Evolutionary conservation across 345 rosid species (phyloP), one percentile per base, ranked within the genome.

Genomic region (Nasturtium officinale): DNA sequence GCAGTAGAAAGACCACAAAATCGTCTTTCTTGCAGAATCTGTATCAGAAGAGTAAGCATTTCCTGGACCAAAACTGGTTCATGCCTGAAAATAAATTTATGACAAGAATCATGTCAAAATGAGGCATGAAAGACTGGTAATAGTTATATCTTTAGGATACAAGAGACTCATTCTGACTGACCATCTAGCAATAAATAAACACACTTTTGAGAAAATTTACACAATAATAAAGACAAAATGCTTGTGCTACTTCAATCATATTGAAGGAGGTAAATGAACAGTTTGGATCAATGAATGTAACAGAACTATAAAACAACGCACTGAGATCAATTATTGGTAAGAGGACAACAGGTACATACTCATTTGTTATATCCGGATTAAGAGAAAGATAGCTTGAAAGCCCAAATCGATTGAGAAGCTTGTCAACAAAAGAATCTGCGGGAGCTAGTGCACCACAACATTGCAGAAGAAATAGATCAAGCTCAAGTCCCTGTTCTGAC

Each of bases 361-460:
- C 89, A 62, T 79, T 86, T 42, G 84, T 75, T 73, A 71, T 54
- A 67, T 81, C 86, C 59, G 72, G 84, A 70, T 75, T 78, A 38
- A 91, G 71, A 73, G 87, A 84, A 42, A 87, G 85, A 74, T 89
- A 95, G 79, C 74, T 81, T 18, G 78, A 72, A 32, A 89, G 80
- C 76, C 96, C 97, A 90, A 91, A 95, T 76, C 96, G 96, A 53
- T 82, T 87, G 20, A 91, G 33, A 79, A 91, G 74, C 81, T 88
- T 88, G n/a, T 59, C 71, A 71, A 95, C 87, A 83, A 69, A 91
- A 53, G 82, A 87, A 82, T 91, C 96, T 63, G 96, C 85, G 2
- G 97, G 96, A 83, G 96, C 97, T 77, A 95, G 73, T 28, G 97
- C 96, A 74, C 91, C 97, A 90, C 99, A 91, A 81, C 88, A 95